These are phyloP conservation scores for Colletotrichum siamense DNA, from an alignment of 2,329 filamentous ascomycete species.

Conservation along the genomic window DNA sequence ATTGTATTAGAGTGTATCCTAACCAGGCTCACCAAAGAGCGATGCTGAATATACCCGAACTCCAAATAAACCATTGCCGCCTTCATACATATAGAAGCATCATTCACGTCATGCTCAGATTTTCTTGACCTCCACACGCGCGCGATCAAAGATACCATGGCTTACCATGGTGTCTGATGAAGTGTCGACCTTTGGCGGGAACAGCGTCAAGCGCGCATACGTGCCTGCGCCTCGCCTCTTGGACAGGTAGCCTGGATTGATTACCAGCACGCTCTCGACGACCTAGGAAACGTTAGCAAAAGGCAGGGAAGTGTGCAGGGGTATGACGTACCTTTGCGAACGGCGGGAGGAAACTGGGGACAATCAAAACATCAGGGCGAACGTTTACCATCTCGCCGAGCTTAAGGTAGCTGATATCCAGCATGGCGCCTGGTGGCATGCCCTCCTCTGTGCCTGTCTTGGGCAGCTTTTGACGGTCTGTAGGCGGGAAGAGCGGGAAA, in stretches of 20 bases:
- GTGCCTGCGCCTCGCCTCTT: constrained; percentile 87
- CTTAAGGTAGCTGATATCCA: constrained; percentile 86
- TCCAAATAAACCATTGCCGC: constrained; percentile 3
- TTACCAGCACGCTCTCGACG: constrained; percentile 84
- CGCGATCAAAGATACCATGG: constrained; percentile 81
- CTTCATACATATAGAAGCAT: not conserved
- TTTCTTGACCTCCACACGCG: constrained; percentile 84
- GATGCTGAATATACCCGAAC: constrained; percentile 25
- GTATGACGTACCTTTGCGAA: constrained; percentile 77
- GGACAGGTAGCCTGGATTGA: constrained; percentile 89
- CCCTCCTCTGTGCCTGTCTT: constrained; percentile 67
- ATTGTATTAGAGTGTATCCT: constrained; percentile 15
- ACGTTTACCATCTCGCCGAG: constrained; percentile 90
- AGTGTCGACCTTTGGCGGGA: constrained; percentile 66
- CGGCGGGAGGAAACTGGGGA: constrained; percentile 82
- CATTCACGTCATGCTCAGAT: constrained; percentile 52
- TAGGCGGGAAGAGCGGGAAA: constrained; percentile 86
- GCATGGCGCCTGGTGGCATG: constrained; percentile 72
- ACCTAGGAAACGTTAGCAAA: constrained; percentile 60
- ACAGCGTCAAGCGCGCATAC: constrained; percentile 79
- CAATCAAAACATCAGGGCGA: constrained; percentile 81
- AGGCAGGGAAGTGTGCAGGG: not conserved
- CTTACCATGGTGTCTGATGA: constrained; percentile 66
- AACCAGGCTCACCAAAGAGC: not conserved
- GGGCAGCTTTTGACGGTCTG: constrained; percentile 70